Base-by-base conservation (phyloP, 495 filamentous ascomycete species). In the Penicillium crystallinum region DNA sequence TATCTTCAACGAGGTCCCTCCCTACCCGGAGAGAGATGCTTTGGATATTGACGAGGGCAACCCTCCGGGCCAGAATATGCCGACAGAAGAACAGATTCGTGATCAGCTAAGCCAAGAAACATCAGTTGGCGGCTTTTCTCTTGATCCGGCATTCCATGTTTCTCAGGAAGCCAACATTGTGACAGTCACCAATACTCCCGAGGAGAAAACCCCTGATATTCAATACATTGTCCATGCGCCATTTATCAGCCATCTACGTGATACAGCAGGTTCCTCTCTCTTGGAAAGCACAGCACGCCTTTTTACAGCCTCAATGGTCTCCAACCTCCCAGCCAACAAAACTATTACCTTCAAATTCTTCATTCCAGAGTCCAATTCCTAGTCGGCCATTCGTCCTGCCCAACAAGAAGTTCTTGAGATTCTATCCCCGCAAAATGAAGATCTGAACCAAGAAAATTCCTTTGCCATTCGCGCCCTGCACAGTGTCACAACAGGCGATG, bases 161-260 rank as follows among this genome's bases (percentile, higher is more conserved):
- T 53, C 49, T 23, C 31, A 47, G 12, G 46, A 54, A 27, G 53
- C 17, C 35, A 22, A 33, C 15, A 36, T 35, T 21, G 45, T 60
- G 11, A 41, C 46, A 37, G 49, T 56, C 29, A 56, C 45, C 49
- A 60, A 56, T 40, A 53, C 38, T 12, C 35, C 57, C 21, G 45
- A 50, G 11, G 49, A 40, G 23, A 35, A 22, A 7, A 46, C 41
- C 18, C 14, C 53, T 27, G 53, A 54, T 37, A 46, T 56, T 18
- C 57, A 60, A 49, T 60, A 56, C 29, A 11, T 56, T 46, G 29
- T 60, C 38, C 49, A 53, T 19, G 40, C 39, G 17, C 14, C 46
- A n/a, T 60, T 60, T 39, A 53, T 60, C 33, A 47, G 49, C 35
- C 45, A 53, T 19, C 35, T 56, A 34, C 15, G 25, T n/a, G 53